Evolutionary conservation across 495 filamentous ascomycete genomes (phyloP), one percentile per base, ranked within the genome.

Genomic region (Coniosporium apollinis): DNA sequence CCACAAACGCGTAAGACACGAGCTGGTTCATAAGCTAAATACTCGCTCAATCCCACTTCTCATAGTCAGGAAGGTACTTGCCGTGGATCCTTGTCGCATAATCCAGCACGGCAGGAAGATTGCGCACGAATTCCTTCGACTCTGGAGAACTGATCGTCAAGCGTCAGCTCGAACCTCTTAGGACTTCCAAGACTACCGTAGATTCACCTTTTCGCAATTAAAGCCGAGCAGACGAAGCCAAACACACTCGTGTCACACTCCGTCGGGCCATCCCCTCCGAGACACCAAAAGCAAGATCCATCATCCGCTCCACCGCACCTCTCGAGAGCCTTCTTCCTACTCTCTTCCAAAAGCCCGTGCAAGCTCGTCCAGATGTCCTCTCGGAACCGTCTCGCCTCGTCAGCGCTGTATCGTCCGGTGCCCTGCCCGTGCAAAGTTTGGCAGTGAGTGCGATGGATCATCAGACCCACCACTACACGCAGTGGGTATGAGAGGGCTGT

Each of bases 261-360:
- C 0, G 65, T 69, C 3, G 72, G 73, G 5, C 44, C 25, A 0
- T 61, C 48, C 0, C 67, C 65, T 0, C 72, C 72, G 4, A 73
- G 51, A 13, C 68, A 39, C 70, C 72, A 78, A 36, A 76, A 77
- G 2, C 60, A n/a, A n/a, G n/a, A n/a, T n/a, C n/a, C n/a, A n/a
- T n/a, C n/a, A n/a, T n/a, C n/a, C n/a, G n/a, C n/a, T n/a, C n/a
- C n/a, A n/a, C n/a, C n/a, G n/a, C n/a, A n/a, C n/a, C n/a, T n/a
- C n/a, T n/a, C n/a, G n/a, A n/a, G n/a, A n/a, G 59, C 6, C 37
- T 34, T 6, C 19, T 50, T 41, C 2, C 24, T 28, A n/a, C 28
- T 45, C 15, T 41, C 47, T 5, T 46, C 46, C 8, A 62, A 41
- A 34, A 70, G 32, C 3, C 37, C 62, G 28, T 61, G 59, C 5